Evolutionary conservation across 805 yeast genomes (phyloP).

Genomic region (Debaryomyces castellii): DNA sequence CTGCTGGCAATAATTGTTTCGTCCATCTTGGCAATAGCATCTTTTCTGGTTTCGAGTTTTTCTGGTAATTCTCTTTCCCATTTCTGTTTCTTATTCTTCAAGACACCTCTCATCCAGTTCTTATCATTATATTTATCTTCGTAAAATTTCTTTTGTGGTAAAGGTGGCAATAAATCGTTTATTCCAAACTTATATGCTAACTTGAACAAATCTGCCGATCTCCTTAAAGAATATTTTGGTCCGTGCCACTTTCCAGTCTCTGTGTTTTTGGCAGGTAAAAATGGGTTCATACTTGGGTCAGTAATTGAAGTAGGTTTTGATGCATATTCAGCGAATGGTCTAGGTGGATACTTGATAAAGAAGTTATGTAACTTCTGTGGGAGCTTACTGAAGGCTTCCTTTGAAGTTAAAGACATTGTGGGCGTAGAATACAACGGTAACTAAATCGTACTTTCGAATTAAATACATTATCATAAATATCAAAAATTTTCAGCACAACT

Average conservation of each 20-base stretch:
- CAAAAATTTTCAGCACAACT: background rate
- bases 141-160: slow-evolving; percentile 68
- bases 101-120: slow-evolving; percentile 72
- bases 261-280: slow-evolving; percentile 81
- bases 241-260: slow-evolving; percentile 74
- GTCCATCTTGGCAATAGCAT: slow-evolving; percentile 68
- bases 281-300: slow-evolving; percentile 81
- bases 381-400: slow-evolving; percentile 55
- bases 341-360: slow-evolving; percentile 81
- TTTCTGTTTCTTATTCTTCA: slow-evolving; percentile 75
- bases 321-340: slow-evolving; percentile 69
- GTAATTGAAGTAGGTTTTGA: slow-evolving; percentile 60
- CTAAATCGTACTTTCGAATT: background rate
- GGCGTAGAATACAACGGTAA: background rate
- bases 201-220: slow-evolving; percentile 81
- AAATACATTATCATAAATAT: background rate
- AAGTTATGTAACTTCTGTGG: slow-evolving; percentile 72
- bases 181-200: slow-evolving; percentile 81
- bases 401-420: slow-evolving; percentile 29
- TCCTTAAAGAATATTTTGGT: slow-evolving; percentile 75
- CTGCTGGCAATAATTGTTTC: slow-evolving; percentile 63
- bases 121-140: slow-evolving; percentile 72
- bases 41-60: slow-evolving; percentile 59
- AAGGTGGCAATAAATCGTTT: slow-evolving; percentile 69
- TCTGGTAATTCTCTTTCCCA: slow-evolving; percentile 68